Conservation (phyloP, 2,329 filamentous ascomycete species). For the Phialocephala subalpina region DNA sequence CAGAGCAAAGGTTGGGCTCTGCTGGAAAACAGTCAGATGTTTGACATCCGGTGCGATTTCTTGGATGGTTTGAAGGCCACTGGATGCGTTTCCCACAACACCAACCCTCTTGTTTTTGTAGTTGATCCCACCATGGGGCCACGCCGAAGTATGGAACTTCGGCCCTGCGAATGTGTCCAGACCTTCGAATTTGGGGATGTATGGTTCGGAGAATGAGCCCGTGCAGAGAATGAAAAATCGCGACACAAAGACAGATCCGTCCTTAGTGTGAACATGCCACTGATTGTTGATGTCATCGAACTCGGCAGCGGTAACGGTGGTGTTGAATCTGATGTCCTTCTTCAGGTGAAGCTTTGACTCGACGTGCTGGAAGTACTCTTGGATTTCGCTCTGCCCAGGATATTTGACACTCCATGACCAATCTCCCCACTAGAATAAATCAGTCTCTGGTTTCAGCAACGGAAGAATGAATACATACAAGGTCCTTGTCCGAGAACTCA, state of each 20-base stretch:
- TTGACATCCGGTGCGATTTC: constrained; percentile 45
- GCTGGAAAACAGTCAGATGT: constrained; percentile 40
- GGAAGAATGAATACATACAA: not conserved
- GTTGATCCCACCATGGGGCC: constrained; percentile 48
- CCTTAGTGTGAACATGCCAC: constrained; percentile 44
- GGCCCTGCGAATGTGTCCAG: constrained; percentile 52
- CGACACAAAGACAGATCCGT: constrained; percentile 16
- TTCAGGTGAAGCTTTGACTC: constrained; percentile 62
- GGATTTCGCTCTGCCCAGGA: constrained; percentile 59
- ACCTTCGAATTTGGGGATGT: constrained; percentile 49
- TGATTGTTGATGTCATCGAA: too few relatives aligned
- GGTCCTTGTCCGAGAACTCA: constrained; percentile 8
- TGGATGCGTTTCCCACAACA: constrained; percentile 56
- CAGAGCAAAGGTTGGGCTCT: too few relatives aligned
- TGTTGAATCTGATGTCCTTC: constrained; percentile 64
- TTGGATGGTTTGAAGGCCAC: constrained; percentile 37
- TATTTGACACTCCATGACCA: constrained; percentile 49
- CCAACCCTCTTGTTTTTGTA: constrained; percentile 59
- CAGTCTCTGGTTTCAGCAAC: constrained; percentile 19
- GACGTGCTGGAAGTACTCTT: constrained; percentile 57
- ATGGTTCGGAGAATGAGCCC: constrained; percentile 29
- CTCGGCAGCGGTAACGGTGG: constrained; percentile 55
- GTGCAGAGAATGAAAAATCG: constrained; percentile 30
- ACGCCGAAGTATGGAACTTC: constrained; percentile 35
- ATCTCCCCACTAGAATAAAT: constrained; percentile 33